phyloP scores from a whole-genome alignment of 2,329 filamentous ascomycete species.

The Saccharata proteae region DNA sequence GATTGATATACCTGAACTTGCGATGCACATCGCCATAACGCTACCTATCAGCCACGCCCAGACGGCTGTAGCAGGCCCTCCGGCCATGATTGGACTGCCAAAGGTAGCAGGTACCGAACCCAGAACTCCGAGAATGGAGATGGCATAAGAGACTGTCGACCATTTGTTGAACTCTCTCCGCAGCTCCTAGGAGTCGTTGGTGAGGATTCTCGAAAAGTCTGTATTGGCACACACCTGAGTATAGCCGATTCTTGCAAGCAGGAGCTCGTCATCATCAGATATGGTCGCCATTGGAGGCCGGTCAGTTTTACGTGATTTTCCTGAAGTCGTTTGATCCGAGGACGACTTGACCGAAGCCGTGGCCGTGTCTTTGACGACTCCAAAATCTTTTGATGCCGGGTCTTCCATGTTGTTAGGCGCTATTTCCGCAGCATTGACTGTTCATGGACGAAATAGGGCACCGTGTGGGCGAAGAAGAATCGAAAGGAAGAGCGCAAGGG shows the following conservation, averaged over 20 bases:
- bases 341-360: too few relatives aligned
- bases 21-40: slow-evolving; percentile 52
- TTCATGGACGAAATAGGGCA: too few relatives aligned
- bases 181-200: slow-evolving; percentile 36
- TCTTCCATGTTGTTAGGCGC: too few relatives aligned
- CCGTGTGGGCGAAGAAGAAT: too few relatives aligned
- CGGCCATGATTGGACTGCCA: slow-evolving; percentile 44
- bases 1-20: slow-evolving; percentile 37
- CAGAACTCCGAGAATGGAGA: slow-evolving; percentile 51
- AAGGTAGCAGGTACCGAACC: slow-evolving; percentile 56
- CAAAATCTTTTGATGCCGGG: too few relatives aligned
- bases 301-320: not conserved
- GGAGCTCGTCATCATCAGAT: slow-evolving; percentile 46
- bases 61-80: slow-evolving; percentile 51
- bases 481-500: too few relatives aligned
- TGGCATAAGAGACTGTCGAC: slow-evolving; percentile 55
- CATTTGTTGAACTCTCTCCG: slow-evolving; percentile 53
- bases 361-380: too few relatives aligned
- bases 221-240: slow-evolving; percentile 37
- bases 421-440: too few relatives aligned
- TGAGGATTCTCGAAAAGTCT: slow-evolving; percentile 11
- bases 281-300: slow-evolving; percentile 34
- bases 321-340: not conserved
- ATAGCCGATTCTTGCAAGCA: slow-evolving; percentile 51
- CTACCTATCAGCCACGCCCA: slow-evolving; percentile 56